A percentile compares a stretch with the other conserved stretches of the same genome.
Evolutionary conservation across 2,329 filamentous ascomycete genomes (phyloP).

Genomic region (Corniculantispora saksenae): DNA sequence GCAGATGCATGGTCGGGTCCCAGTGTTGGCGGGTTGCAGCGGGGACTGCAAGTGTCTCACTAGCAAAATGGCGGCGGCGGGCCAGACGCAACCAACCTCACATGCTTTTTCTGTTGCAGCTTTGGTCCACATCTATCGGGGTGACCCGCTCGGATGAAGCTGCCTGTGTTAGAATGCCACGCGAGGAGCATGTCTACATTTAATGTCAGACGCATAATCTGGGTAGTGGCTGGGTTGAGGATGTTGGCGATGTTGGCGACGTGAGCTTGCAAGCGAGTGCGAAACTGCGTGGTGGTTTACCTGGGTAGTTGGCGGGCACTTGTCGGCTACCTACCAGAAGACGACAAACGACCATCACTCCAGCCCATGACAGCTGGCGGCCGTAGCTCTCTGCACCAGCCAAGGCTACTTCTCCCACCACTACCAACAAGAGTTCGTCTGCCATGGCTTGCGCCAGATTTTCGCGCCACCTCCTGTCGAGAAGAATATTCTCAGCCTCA

Average conservation of each 20-base stretch:
- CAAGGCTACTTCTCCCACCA: neutral
- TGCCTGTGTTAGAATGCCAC: neutral
- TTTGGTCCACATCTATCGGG: neutral
- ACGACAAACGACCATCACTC: neutral
- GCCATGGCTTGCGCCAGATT: too few relatives aligned
- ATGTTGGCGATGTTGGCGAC: neutral
- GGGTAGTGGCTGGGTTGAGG: too few relatives aligned
- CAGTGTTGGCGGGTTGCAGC: neutral
- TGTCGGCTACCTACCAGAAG: neutral
- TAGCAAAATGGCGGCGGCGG: constrained; percentile 2
- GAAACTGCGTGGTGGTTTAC: neutral
- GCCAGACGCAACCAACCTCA: constrained; percentile 1
- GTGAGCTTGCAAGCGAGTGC: neutral
- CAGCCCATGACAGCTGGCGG: neutral
- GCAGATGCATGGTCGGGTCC: neutral
- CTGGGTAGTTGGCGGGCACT: neutral
- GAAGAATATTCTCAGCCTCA: neutral
- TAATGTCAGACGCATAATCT: neutral
- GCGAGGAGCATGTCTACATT: neutral
- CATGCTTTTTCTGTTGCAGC: neutral
- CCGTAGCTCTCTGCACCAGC: neutral
- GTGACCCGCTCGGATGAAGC: constrained; percentile 8
- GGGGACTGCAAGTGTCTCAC: neutral
- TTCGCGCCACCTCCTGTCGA: neutral
- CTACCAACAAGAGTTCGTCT: neutral